Conservation (phyloP, 805 yeast genomes). For the Lipomyces mesembrius region DNA sequence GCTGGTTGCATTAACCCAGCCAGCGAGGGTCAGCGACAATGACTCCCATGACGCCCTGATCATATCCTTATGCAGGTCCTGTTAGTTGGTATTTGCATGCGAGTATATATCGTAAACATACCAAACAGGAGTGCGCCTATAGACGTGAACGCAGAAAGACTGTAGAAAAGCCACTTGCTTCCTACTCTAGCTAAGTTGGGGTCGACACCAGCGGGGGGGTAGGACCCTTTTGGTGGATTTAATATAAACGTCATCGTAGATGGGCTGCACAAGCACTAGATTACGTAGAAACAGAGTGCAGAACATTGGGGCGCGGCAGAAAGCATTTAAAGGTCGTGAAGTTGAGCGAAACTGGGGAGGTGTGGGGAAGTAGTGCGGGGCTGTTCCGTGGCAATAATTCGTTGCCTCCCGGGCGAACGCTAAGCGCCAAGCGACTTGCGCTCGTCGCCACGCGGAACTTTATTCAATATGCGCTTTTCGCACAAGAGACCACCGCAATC, state of each 20-base stretch:
- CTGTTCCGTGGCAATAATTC: not conserved
- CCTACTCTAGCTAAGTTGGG: not conserved
- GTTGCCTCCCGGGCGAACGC: not conserved
- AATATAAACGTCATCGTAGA: not conserved
- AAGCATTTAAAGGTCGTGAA: too few relatives aligned
- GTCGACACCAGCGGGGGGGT: not conserved
- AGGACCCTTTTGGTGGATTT: not conserved
- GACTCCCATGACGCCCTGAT: constrained; percentile 43
- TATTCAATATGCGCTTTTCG: too few relatives aligned
- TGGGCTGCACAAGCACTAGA: too few relatives aligned
- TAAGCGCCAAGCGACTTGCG: not conserved
- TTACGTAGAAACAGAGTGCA: too few relatives aligned
- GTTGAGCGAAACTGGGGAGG: not conserved
- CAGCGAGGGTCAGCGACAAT: constrained; percentile 27
- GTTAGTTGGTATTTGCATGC: too few relatives aligned
- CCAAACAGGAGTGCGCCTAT: constrained; percentile 42
- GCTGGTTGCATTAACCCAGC: not conserved
- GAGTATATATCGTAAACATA: not conserved
- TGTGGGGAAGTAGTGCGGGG: not conserved
- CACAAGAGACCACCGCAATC: too few relatives aligned
- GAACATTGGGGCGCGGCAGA: too few relatives aligned
- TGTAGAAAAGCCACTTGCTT: not conserved
- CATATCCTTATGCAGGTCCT: constrained; percentile 29
- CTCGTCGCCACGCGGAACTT: too few relatives aligned
- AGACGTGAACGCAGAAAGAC: constrained; percentile 39